A percentile compares a stretch with the other conserved stretches of the same genome.
Conservation (phyloP, 257 asterid genomes). For the Salvia miltiorrhiza region DNA sequence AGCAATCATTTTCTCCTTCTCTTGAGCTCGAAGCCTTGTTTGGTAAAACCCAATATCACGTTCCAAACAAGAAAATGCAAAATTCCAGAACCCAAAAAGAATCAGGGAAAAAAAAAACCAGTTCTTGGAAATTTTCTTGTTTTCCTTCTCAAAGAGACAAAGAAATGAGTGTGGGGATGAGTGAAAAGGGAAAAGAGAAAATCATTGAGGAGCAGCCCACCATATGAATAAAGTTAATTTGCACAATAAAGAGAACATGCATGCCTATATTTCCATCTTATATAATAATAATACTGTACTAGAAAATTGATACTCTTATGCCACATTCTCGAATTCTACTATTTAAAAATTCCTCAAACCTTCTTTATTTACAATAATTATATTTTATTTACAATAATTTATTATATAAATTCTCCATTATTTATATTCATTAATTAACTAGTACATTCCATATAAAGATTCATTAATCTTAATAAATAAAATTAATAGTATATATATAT, state of each 20-base stretch:
- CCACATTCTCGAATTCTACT: too few relatives aligned
- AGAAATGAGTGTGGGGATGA: not conserved
- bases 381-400: too few relatives aligned
- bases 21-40: conserved; percentile 46
- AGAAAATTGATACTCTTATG: too few relatives aligned
- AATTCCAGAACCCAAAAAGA: not conserved
- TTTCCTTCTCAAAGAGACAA: conserved; percentile 20
- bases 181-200: conserved; percentile 5
- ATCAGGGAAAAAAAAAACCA: not conserved
- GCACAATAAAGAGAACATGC: conserved; percentile 41
- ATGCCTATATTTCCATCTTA: too few relatives aligned
- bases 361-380: too few relatives aligned
- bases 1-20: conserved; percentile 54
- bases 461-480: too few relatives aligned
- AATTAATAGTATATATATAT: too few relatives aligned
- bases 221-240: conserved; percentile 35
- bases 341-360: too few relatives aligned
- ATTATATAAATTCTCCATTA: too few relatives aligned
- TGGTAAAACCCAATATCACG: conserved; percentile 34
- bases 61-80: not conserved
- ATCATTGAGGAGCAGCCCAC: conserved; percentile 27
- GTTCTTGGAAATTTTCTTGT: not conserved
- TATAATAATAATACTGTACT: too few relatives aligned
- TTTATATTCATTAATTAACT: too few relatives aligned
- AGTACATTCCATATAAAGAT: too few relatives aligned